A percentile compares a stretch with the other conserved stretches of the same genome.
Evolutionary conservation across 1,139 yeast genomes (phyloP).

Genomic region (Eremothecium coryli): DNA sequence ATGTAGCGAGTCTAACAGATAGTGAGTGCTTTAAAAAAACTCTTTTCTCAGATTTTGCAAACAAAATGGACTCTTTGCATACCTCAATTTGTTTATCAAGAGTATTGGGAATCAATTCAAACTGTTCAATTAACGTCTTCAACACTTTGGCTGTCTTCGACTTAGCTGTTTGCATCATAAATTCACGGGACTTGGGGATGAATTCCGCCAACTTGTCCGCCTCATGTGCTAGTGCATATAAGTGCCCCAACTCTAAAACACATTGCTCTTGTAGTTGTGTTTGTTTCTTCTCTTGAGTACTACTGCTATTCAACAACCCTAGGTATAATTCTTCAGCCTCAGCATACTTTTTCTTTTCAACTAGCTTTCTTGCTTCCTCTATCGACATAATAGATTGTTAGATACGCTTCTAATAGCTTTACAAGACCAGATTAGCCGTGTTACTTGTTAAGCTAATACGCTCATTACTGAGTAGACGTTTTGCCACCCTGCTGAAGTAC

Average conservation of each 20-base stretch:
- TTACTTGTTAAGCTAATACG: no score
- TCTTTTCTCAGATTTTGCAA: conserved; percentile 80
- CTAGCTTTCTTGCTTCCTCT: conserved; percentile 53
- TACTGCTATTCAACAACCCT: conserved; percentile 17
- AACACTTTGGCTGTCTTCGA: conserved; percentile 90
- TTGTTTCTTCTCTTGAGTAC: conserved; percentile 32
- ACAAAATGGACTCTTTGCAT: conserved; percentile 71
- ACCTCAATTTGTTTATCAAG: conserved; percentile 65
- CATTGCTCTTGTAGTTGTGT: conserved; percentile 44
- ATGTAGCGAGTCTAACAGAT: conserved; percentile 71
- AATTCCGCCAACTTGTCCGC: conserved; percentile 48
- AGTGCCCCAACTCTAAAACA: conserved; percentile 52
- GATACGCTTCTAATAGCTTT: no score
- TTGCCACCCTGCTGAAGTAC: no score
- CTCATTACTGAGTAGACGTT: no score
- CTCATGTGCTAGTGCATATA: conserved; percentile 41
- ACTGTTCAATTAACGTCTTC: conserved; percentile 64
- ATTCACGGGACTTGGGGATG: conserved; percentile 58
- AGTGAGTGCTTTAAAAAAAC: conserved; percentile 82
- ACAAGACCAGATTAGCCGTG: no score
- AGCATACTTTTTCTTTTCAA: conserved; percentile 38
- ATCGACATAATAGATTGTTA: conserved; percentile 27
- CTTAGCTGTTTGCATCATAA: conserved; percentile 72
- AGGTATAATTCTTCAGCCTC: conserved; percentile 51
- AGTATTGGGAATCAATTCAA: conserved; percentile 60